Conservation (phyloP, 352 stramenopile genomes). For the Phytophthora tubulina region DNA sequence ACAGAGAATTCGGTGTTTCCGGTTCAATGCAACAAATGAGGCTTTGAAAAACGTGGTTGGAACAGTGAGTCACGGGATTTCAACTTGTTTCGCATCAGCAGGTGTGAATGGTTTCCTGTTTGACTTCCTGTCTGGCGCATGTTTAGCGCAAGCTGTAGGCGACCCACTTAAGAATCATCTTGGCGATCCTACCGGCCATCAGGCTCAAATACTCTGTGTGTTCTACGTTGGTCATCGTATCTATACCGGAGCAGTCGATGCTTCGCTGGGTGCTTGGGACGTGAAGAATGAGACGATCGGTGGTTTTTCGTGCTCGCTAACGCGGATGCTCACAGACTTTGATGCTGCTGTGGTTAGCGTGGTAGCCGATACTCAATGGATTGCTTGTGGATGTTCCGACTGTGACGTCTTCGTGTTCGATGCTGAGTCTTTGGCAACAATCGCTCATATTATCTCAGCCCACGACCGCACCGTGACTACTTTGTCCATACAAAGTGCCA, state of each 20-base stretch:
- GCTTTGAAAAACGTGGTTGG: slow-evolving; percentile 78
- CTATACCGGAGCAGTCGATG: slow-evolving; percentile 78
- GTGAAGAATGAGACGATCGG: slow-evolving; percentile 62
- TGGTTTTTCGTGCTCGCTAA: slow-evolving; percentile 58
- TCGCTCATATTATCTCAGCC: slow-evolving; percentile 62
- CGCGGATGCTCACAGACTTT: slow-evolving; percentile 70
- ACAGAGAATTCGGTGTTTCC: slow-evolving; percentile 75
- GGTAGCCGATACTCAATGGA: slow-evolving; percentile 57
- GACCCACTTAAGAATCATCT: slow-evolving; percentile 74
- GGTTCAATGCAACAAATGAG: slow-evolving; percentile 80
- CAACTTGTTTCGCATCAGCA: slow-evolving; percentile 64
- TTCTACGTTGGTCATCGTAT: slow-evolving; percentile 68
- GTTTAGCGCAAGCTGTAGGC: slow-evolving; percentile 68
- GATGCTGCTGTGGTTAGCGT: slow-evolving; percentile 80
- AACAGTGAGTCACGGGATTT: slow-evolving; percentile 70
- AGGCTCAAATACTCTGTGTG: slow-evolving; percentile 73
- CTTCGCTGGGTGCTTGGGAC: slow-evolving; percentile 73
- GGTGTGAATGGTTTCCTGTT: slow-evolving; percentile 65
- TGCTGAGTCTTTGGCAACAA: slow-evolving; percentile 43
- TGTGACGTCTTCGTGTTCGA: slow-evolving; percentile 83
- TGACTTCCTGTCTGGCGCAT: slow-evolving; percentile 73
- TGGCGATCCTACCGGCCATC: slow-evolving; percentile 66
- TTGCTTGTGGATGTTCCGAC: slow-evolving; percentile 72
- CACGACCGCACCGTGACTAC: slow-evolving; percentile 63
- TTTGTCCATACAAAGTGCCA: slow-evolving; percentile 58